A percentile compares a stretch with the other conserved stretches of the same genome.
Evolutionary conservation across 257 asterid genomes (phyloP).

Genomic region (Voacanga thouarsii): DNA sequence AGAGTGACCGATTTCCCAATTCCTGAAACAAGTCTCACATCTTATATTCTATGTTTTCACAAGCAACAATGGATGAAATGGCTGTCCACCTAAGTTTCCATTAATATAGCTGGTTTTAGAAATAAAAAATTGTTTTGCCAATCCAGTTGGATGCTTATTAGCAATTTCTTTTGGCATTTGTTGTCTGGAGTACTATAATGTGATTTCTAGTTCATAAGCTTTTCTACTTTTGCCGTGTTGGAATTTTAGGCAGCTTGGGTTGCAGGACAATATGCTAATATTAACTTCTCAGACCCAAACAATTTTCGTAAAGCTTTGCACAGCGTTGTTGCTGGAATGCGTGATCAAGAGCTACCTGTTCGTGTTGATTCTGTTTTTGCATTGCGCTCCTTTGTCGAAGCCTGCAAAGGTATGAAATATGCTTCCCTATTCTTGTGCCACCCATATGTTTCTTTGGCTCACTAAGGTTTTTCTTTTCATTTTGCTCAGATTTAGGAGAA

Average conservation of each 20-base stretch:
- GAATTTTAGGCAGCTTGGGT: constrained; percentile 95
- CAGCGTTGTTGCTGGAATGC: constrained; percentile 96
- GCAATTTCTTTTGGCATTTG: not conserved
- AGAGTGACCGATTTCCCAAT: not conserved
- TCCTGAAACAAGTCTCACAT: not conserved
- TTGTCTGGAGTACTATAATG: not conserved
- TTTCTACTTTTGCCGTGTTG: constrained; percentile 14
- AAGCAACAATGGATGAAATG: not conserved
- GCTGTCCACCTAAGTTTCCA: not conserved
- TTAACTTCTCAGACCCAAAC: constrained; percentile 72
- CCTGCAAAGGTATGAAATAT: constrained; percentile 69
- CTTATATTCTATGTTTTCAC: not conserved
- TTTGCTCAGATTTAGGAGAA: constrained; percentile 65
- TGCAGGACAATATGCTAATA: constrained; percentile 97
- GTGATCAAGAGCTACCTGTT: constrained; percentile 95
- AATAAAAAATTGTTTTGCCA: not conserved
- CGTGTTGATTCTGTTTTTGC: constrained; percentile 99
- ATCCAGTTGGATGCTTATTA: not conserved
- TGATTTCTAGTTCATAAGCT: not conserved
- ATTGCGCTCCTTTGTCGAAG: constrained; percentile 89
- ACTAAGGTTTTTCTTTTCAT: constrained; percentile 11
- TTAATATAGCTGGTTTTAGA: not conserved
- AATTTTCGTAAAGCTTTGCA: constrained; percentile 87
- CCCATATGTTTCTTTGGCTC: constrained; percentile 13
- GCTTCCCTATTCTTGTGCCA: not conserved